These are phyloP conservation scores for Barnettozyma sp. DNA, from an alignment of 805 yeast species.

Conservation along the genomic window DNA sequence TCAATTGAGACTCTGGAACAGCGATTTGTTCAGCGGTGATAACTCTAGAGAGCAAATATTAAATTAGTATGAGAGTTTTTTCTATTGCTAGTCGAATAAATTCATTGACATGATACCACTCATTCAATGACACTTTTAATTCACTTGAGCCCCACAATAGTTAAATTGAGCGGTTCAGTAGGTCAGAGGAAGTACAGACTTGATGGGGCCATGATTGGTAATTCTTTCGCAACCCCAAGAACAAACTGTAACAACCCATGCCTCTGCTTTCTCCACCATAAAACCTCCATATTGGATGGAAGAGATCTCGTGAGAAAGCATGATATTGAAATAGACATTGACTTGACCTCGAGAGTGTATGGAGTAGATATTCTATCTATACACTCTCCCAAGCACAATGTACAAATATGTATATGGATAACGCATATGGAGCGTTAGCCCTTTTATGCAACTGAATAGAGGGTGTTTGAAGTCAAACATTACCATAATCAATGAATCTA, in stretches of 20 bases:
- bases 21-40: constrained; percentile 34
- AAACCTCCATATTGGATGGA: too few species aligned
- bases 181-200: constrained; percentile 26
- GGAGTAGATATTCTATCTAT: too few species aligned
- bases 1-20: constrained; percentile 79
- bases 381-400: too few species aligned
- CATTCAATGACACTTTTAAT: constrained; percentile 21
- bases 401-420: too few species aligned
- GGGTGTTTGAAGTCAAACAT: too few species aligned
- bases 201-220: constrained; percentile 15
- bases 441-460: neutral
- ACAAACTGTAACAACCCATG: constrained; percentile 24
- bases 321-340: too few species aligned
- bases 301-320: too few species aligned
- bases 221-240: constrained; percentile 10
- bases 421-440: too few species aligned
- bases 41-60: constrained; percentile 19
- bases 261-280: constrained; percentile 23
- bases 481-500: constrained; percentile 8
- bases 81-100: constrained; percentile 1
- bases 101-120: constrained; percentile 28
- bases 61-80: constrained; percentile 5
- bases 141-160: neutral
- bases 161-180: too few species aligned
- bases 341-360: too few species aligned